Evolutionary conservation across 2,329 filamentous ascomycete genomes (phyloP), one percentile per base, ranked within the genome.

Genomic region (Ophiosphaerella korrae): DNA sequence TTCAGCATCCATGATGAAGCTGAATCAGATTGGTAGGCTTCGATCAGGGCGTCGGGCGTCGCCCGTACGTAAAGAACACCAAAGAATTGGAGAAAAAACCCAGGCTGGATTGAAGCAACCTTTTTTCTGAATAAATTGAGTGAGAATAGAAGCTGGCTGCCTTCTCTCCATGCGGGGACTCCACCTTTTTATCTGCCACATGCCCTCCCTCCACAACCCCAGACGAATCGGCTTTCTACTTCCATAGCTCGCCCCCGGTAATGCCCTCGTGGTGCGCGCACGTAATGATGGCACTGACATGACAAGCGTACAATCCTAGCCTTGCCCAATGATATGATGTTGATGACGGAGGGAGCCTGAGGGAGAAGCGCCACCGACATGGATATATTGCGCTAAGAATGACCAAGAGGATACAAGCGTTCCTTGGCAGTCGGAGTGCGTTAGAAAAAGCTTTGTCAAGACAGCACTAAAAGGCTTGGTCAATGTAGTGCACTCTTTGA

Each of bases 1-100:
- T 33, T 64, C 58, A 41, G 58, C 41, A 13, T 60, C 55, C 62
- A 67, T 70, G 26, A 8, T 55, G 48, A 24, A 9, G 18, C 8
- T 18, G 16, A 24, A 29, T 11, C 3, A 29, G 11, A 9, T 6
- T 29, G 26, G 26, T 29, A 29, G 26, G 11, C 26, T 11, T 29
- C 26, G 7, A 21, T 21, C 18, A 21, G 18, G 18, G 18, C 18
- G 18, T 21, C 7, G 26, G 26, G 26, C 26, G 26, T 29, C 8
- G 2, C 26, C 26, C 26, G 26, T 29, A 8, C 7, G 18, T 21
- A 21, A 21, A 21, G 18, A 8, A 29, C 26, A 29, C 34, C 34
- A 36, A 36, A 21, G 18, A 21, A 21, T 2, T 21, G 18, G 18
- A 21, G 18, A 4, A 21, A 21, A 21, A 21, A 21, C 18, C 3